Conservation (phyloP, 2,329 filamentous ascomycete species). For the Epichloe festucae region DNA sequence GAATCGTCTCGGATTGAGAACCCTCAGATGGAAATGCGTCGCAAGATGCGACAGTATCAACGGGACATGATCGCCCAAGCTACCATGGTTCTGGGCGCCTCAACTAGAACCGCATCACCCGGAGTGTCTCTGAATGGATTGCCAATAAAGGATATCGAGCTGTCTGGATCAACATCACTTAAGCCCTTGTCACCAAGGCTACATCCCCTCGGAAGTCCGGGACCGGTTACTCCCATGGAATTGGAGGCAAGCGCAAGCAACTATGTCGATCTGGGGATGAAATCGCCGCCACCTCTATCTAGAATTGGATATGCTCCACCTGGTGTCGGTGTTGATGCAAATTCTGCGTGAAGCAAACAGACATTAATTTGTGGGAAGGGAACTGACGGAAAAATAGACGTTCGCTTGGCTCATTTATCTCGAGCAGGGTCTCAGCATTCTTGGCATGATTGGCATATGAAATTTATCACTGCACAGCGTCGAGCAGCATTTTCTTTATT, state of each 20-base stretch:
- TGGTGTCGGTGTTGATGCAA: not conserved
- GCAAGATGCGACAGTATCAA: slow-evolving; percentile 44
- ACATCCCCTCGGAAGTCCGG: slow-evolving; percentile 41
- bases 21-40: slow-evolving; percentile 31
- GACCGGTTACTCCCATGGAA: slow-evolving; percentile 49
- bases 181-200: slow-evolving; percentile 39
- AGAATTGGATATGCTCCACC: not conserved
- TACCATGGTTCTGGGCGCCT: slow-evolving; percentile 26
- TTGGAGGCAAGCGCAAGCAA: slow-evolving; percentile 28
- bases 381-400: not conserved
- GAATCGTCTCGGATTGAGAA: slow-evolving; percentile 7
- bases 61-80: slow-evolving; percentile 49
- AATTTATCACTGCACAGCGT: not conserved
- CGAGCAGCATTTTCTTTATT: not conserved
- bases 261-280: slow-evolving; percentile 19
- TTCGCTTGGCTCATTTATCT: not conserved
- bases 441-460: not conserved
- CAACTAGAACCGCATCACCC: slow-evolving; percentile 13
- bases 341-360: not conserved
- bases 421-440: not conserved
- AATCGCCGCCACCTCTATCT: not conserved
- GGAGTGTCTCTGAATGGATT: slow-evolving; percentile 22
- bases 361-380: not conserved
- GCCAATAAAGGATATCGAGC: slow-evolving; percentile 24
- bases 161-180: slow-evolving; percentile 24